phyloP scores from a whole-genome alignment of 495 filamentous ascomycete genomes.

The Penicillium diatomitis region DNA sequence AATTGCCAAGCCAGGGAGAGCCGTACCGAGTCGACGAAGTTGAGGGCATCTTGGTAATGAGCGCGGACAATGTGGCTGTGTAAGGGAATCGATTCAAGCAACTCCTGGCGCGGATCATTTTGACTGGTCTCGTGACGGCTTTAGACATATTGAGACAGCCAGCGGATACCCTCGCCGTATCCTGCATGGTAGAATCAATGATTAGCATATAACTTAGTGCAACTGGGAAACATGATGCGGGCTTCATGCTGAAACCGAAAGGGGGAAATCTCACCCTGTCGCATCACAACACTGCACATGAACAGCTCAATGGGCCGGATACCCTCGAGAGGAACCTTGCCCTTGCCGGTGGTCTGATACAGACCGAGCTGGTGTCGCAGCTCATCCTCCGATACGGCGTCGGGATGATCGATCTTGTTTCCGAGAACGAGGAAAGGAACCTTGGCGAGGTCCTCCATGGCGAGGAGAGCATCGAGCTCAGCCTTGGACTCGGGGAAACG shows the following conservation, averaged over 20 bases:
- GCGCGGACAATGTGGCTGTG: too few species aligned
- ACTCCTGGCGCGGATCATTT: too few species aligned
- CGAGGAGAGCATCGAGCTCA: slow-evolving; percentile 87
- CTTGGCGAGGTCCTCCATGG: slow-evolving; percentile 88
- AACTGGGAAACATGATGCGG: too few species aligned
- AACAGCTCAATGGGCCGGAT: slow-evolving; percentile 96
- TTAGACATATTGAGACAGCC: slow-evolving; percentile 48
- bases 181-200: slow-evolving; percentile 18
- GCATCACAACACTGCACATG: slow-evolving; percentile 98
- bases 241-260: too few species aligned
- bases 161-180: slow-evolving; percentile 47
- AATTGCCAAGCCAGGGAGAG: too few species aligned
- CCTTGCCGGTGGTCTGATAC: slow-evolving; percentile 97
- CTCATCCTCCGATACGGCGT: slow-evolving; percentile 91
- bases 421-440: slow-evolving; percentile 92
- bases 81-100: too few species aligned
- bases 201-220: too few species aligned
- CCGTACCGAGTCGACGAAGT: too few species aligned
- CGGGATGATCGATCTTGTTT: slow-evolving; percentile 98
- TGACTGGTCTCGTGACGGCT: neutral
- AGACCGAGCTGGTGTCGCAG: slow-evolving; percentile 80
- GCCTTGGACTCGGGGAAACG: slow-evolving; percentile 89
- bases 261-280: slow-evolving; percentile 57
- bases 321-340: slow-evolving; percentile 88
- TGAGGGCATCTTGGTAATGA: too few species aligned